Base-by-base conservation (phyloP, 305 asterid genomes). In the Solanum aculeatissimum region DNA sequence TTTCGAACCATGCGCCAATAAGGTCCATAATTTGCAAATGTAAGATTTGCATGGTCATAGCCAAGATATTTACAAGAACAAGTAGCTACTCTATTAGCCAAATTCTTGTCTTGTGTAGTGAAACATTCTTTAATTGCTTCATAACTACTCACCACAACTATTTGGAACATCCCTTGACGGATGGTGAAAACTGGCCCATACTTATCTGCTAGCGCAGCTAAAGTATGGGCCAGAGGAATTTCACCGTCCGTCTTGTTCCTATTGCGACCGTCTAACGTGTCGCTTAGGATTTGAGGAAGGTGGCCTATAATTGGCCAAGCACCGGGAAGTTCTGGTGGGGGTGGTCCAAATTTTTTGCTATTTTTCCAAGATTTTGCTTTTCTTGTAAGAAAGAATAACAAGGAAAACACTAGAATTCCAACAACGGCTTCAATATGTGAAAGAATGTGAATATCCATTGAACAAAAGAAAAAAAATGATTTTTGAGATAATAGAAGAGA, bases 41-140 rank as follows among this genome's bases (percentile, higher is more conserved):
- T 79, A 54, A 79, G 66, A 19, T 51, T 58, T 40, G 83, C 83
- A 79, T 79, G 66, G 12, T 79, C 53, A 58, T 79, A 79, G 32
- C 83, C 83, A 79, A 79, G 83, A 40, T 79, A 79, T 6, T 79
- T 79, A 32, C 83, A 55, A 29, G 83, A 55, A 79, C 83, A 79
- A 18, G 83, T 79, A 6, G 83, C 66, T 32, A 58, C 51, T 55
- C 83, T 35, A 51, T 55, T 58, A 53, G 83, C 83, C 27, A 79
- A 54, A 3, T 51, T 38, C 53, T 79, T 79, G 53, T 79, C 83
- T 38, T 79, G 63, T 13, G 69, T 79, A 32, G 83, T 53, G 16
- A 79, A 79, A 3, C 83, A 79, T 25, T 79, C 83, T 40, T 58
- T 79, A 1, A 79, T 58, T 35, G 65, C 83, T 54, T 79, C 83